Evolutionary conservation across 768 basidiomycete species (phyloP).

Genomic region (Suillus ampliporus): DNA sequence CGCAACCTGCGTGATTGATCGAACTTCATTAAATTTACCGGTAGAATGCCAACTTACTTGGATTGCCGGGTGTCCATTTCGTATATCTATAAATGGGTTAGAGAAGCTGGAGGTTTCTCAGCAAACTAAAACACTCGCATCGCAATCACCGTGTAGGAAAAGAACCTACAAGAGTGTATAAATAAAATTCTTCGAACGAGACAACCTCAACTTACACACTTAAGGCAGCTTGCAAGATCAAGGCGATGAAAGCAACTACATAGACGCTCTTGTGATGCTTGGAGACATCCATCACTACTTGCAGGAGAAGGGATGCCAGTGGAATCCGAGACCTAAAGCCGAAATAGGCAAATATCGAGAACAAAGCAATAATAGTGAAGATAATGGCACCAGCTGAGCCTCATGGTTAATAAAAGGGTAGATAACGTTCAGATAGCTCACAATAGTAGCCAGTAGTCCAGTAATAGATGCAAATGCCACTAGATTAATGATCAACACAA

Average conservation of each 20-base stretch:
- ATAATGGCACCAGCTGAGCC: constrained; percentile 77
- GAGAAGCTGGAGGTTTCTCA: neutral
- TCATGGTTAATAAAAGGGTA: constrained; percentile 13
- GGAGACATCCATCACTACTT: constrained; percentile 83
- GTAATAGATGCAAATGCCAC: constrained; percentile 77
- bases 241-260: constrained; percentile 71
- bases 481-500: constrained; percentile 29
- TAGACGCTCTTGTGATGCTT: constrained; percentile 86
- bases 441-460: constrained; percentile 75
- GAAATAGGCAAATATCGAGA: constrained; percentile 78
- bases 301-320: constrained; percentile 75
- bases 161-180: constrained; percentile 58
- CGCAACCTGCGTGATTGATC: constrained; percentile 49
- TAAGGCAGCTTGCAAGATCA: constrained; percentile 73
- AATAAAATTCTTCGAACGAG: constrained; percentile 5
- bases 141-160: constrained; percentile 76
- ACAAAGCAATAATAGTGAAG: constrained; percentile 78
- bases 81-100: constrained; percentile 43
- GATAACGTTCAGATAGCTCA: constrained; percentile 42
- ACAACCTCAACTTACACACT: constrained; percentile 56
- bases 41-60: constrained; percentile 48
- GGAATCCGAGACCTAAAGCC: constrained; percentile 78
- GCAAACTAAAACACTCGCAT: constrained; percentile 51
- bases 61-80: constrained; percentile 80
- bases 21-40: neutral